Evolutionary conservation across 495 filamentous ascomycete genomes (phyloP).

Genomic region (Gamarada debralockiae): DNA sequence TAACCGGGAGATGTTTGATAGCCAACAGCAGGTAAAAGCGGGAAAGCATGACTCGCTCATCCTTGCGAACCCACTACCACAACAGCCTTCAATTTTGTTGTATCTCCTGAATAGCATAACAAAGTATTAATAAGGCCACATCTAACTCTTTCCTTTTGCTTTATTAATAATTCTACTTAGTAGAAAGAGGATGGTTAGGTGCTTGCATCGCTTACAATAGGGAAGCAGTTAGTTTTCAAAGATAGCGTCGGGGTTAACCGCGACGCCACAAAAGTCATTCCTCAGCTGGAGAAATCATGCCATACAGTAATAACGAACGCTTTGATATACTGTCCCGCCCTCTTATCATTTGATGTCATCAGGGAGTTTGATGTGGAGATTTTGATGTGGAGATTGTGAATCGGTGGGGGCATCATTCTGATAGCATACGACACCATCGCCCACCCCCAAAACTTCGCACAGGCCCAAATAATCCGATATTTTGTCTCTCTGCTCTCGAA

Average conservation of each 20-base stretch:
- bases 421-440: no score
- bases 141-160: not conserved
- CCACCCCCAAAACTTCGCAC: no score
- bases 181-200: not conserved
- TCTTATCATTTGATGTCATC: no score
- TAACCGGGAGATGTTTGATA: not conserved
- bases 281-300: conserved; percentile 2
- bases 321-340: no score
- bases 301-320: no score
- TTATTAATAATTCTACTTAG: not conserved
- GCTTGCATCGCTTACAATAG: not conserved
- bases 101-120: not conserved
- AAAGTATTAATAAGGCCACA: not conserved
- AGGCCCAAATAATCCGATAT: no score
- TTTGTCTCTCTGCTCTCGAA: no score
- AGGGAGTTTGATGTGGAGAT: no score
- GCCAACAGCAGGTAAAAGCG: not conserved
- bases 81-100: not conserved
- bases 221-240: not conserved
- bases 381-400: no score
- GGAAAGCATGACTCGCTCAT: not conserved
- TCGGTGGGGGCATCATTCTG: no score
- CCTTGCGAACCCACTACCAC: not conserved
- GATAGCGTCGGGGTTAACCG: not conserved
- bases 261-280: not conserved